Percentiles rank a stretch among this genome's conserved stretches.
These are phyloP conservation scores for Aspergillus flavus DNA, from an alignment of 2,329 filamentous ascomycete genomes.

Conservation along the genomic window DNA sequence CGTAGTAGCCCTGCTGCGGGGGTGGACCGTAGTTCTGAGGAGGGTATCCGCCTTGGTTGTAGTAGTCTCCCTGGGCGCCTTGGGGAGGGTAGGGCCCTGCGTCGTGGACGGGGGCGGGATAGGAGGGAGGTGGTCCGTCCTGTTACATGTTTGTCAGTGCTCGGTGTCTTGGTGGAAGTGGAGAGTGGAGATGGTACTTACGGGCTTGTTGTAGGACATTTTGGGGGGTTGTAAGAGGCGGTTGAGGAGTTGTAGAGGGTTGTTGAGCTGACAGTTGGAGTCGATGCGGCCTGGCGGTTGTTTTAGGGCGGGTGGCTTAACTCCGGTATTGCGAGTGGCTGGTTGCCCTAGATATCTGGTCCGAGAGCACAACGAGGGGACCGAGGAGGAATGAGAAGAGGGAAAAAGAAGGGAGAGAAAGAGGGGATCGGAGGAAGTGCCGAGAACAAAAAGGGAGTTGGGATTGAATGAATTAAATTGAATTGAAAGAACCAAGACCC, in stretches of 20 bases:
- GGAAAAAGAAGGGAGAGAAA: constrained; percentile 1
- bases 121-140: constrained; percentile 41
- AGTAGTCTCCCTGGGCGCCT: constrained; percentile 38
- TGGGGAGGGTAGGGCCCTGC: constrained; percentile 31
- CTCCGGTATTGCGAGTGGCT: not conserved
- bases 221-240: constrained; percentile 7
- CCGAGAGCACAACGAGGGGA: not conserved
- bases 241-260: not conserved
- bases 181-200: constrained; percentile 19
- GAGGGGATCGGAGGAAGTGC: not conserved
- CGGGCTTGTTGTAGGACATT: constrained; percentile 39
- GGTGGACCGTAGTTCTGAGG: constrained; percentile 32
- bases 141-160: constrained; percentile 13
- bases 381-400: not conserved
- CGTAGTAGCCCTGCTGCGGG: constrained; percentile 33
- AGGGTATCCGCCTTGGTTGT: constrained; percentile 32
- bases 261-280: not conserved
- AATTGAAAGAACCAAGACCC: not conserved
- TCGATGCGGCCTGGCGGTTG: not conserved
- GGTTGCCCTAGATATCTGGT: not conserved
- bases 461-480: not conserved
- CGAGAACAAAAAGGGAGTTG: not conserved
- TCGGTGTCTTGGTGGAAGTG: not conserved
- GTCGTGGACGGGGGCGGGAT: constrained; percentile 38
- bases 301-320: not conserved